Conservation (phyloP, 2,329 filamentous ascomycete genomes). For the Stagonosporopsis rhizophila region DNA sequence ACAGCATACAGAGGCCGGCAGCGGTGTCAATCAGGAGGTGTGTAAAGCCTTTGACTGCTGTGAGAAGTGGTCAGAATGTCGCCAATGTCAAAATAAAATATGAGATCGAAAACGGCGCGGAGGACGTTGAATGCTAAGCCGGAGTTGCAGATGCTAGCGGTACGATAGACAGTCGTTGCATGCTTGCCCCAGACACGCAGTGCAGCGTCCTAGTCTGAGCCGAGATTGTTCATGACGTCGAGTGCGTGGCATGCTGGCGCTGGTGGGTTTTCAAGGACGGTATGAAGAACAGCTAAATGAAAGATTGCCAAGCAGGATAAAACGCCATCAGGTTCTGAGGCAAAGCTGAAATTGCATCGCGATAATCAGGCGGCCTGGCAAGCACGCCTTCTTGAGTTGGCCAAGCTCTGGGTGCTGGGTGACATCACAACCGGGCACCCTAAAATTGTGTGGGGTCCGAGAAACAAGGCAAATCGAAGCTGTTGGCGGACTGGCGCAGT, state of each 20-base stretch:
- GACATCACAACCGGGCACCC: conserved; percentile 14
- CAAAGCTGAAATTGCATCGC: conserved; percentile 5
- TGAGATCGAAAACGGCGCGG: not conserved
- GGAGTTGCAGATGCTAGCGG: not conserved
- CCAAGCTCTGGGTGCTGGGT: conserved; percentile 2
- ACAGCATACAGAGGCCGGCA: not conserved
- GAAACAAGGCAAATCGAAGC: conserved; percentile 12
- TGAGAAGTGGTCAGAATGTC: not conserved
- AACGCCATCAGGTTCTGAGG: conserved; percentile 4
- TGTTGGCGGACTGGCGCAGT: not conserved
- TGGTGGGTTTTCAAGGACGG: not conserved
- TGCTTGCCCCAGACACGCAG: not conserved
- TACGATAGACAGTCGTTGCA: not conserved
- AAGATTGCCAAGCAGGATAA: conserved; percentile 4
- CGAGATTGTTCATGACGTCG: conserved; percentile 1
- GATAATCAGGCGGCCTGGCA: conserved; percentile 9
- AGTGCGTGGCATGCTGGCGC: not conserved
- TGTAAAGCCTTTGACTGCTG: not conserved
- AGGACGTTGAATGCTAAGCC: not conserved
- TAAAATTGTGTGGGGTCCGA: conserved; percentile 12
- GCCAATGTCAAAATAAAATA: not conserved
- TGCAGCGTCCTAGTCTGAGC: not conserved
- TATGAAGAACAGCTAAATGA: not conserved
- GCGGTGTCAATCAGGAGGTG: not conserved
- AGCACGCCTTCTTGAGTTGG: conserved; percentile 17